phyloP scores from a whole-genome alignment of 2,329 filamentous ascomycete genomes.

The Alternaria sp. region DNA sequence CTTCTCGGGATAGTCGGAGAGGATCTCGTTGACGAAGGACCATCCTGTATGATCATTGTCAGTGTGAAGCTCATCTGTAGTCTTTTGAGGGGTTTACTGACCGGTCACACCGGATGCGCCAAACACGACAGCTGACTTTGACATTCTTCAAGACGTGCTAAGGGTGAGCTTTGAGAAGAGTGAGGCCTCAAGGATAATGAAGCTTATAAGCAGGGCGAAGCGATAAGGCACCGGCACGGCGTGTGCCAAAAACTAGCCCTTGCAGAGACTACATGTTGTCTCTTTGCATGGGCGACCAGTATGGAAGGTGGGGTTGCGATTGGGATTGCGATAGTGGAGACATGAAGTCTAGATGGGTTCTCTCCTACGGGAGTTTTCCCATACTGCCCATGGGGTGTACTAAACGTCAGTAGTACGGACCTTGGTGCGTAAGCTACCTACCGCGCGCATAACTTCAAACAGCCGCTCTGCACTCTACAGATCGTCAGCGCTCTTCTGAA shows the following conservation, averaged over 20 bases:
- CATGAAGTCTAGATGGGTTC: background rate
- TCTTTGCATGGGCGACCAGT: background rate
- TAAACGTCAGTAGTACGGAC: background rate
- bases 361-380: background rate
- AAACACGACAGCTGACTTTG: constrained; percentile 51
- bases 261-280: background rate
- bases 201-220: background rate
- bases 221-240: background rate
- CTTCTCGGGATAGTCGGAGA: constrained; percentile 46
- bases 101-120: constrained; percentile 50
- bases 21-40: constrained; percentile 51
- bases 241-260: background rate
- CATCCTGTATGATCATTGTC: constrained; percentile 40
- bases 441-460: background rate
- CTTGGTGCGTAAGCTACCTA: background rate
- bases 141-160: constrained; percentile 19
- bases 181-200: background rate
- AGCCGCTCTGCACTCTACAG: background rate
- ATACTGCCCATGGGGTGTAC: background rate
- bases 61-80: background rate
- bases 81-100: background rate
- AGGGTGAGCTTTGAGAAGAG: background rate
- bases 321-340: background rate
- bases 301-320: background rate
- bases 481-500: background rate